These are phyloP conservation scores for Candida mesenterica DNA, from an alignment of 1,139 yeast species.

Conservation along the genomic window DNA sequence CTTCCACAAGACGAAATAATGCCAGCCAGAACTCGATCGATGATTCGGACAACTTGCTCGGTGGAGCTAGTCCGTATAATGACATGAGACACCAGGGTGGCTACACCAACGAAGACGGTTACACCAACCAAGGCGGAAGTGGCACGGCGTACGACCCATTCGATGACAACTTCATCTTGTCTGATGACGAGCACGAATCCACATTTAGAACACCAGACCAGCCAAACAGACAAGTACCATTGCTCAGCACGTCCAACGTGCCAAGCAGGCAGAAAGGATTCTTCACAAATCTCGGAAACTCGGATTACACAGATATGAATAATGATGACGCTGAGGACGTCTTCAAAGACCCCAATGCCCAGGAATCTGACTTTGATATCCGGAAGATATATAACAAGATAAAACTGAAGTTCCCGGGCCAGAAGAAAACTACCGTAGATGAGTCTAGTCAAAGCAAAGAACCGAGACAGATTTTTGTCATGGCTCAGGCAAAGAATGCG, in stretches of 20 bases:
- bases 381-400: constrained; percentile 50
- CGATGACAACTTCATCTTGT: constrained; percentile 34
- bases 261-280: constrained; percentile 16
- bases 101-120: not conserved
- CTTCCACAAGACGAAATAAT: not conserved
- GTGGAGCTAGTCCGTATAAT: constrained; percentile 14
- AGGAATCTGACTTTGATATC: constrained; percentile 52
- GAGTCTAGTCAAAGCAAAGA: constrained; percentile 14
- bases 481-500: constrained; percentile 56
- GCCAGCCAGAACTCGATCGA: constrained; percentile 2
- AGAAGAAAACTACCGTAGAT: constrained; percentile 11
- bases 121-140: not conserved
- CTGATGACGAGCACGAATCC: constrained; percentile 32
- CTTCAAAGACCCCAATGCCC: constrained; percentile 9
- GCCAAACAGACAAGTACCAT: constrained; percentile 23
- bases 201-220: constrained; percentile 1
- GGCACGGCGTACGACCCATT: constrained; percentile 27
- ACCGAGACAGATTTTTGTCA: constrained; percentile 72
- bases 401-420: constrained; percentile 33
- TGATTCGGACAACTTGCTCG: constrained; percentile 5
- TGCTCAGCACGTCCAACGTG: constrained; percentile 21
- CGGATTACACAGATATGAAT: constrained; percentile 17
- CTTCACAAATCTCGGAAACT: constrained; percentile 11
- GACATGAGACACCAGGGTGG: constrained; percentile 12
- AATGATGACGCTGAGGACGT: constrained; percentile 5